These are phyloP conservation scores for Lineolata rhizophorae DNA, from an alignment of 495 filamentous ascomycete genomes.

Conservation along the genomic window DNA sequence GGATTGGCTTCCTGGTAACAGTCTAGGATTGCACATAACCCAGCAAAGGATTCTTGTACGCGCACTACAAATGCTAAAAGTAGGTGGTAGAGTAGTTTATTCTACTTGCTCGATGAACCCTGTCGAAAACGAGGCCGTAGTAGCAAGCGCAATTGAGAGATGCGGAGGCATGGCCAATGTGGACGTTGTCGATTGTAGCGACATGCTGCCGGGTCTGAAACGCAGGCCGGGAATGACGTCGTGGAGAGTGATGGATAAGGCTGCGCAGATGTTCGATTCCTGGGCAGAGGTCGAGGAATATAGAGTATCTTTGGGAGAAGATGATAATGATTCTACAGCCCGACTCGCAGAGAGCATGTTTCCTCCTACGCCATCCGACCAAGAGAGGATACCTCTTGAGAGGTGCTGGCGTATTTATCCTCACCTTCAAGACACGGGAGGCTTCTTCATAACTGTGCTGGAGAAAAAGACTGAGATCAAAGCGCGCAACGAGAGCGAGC, in stretches of 20 bases:
- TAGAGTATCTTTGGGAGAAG: too few relatives aligned
- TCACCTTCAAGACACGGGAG: conserved; percentile 86
- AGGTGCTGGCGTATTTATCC: conserved; percentile 84
- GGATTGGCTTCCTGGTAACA: conserved; percentile 73
- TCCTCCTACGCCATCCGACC: conserved; percentile 27
- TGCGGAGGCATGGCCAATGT: conserved; percentile 74
- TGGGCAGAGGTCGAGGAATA: conserved; percentile 57
- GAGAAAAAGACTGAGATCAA: conserved; percentile 80
- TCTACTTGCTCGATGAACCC: conserved; percentile 98
- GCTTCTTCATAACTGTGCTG: conserved; percentile 89
- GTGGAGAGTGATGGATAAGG: conserved; percentile 83
- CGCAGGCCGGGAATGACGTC: conserved; percentile 43
- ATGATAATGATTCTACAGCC: too few relatives aligned
- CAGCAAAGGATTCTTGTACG: conserved; percentile 81
- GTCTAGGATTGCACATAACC: conserved; percentile 59
- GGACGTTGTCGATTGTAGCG: conserved; percentile 57
- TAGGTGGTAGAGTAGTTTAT: conserved; percentile 83
- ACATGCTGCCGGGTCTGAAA: conserved; percentile 53
- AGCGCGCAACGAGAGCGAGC: conserved; percentile 50
- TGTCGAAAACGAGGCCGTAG: conserved; percentile 88
- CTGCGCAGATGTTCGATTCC: conserved; percentile 46
- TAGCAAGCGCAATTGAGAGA: conserved; percentile 64
- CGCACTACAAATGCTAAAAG: conserved; percentile 89
- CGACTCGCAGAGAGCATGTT: conserved; percentile 67
- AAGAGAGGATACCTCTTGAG: conserved; percentile 48